Base-by-base conservation (phyloP, 108 stramenopile genomes). In the Fistulifera solaris region DNA sequence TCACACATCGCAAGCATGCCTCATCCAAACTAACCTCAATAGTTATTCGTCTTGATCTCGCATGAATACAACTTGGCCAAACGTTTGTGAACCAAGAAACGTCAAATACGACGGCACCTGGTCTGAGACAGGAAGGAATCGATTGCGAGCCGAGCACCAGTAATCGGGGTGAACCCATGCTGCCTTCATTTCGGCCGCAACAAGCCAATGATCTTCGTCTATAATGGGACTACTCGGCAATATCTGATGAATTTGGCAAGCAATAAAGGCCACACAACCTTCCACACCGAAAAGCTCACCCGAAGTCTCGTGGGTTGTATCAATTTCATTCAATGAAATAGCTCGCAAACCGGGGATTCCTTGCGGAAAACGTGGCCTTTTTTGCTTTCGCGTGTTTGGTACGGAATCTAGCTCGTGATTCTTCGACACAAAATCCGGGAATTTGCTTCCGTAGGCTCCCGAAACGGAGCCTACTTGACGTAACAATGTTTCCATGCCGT, bases 1-100 rank as follows among this genome's bases (percentile, higher is more conserved):
- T n/a, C n/a, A n/a, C n/a, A n/a, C n/a, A n/a, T n/a, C n/a, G n/a
- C n/a, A n/a, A n/a, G n/a, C n/a, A n/a, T n/a, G n/a, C n/a, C n/a
- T n/a, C n/a, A n/a, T n/a, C n/a, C n/a, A n/a, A n/a, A n/a, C n/a
- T n/a, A n/a, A n/a, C n/a, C 31, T 35, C 3, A 8, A 6, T 8
- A 6, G 8, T 35, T 35, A 35, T 35, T 35, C 31, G 31, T 35
- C 31, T 35, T 35, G 31, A 6, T 35, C 31, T 6, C 8, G 3
- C 31, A 8, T 35, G 6, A 35, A 3, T 10, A 46, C 6, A 3
- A 76, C 70, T 62, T 80, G 70, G 1, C 78, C 83, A 50, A 84
- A 80, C 12, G 67, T 70, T 56, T 80, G 78, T 27, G 83, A 76
- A 26, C 83, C 83, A 68, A 80, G 71, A 52, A 84, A 84, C 28